Conservation (phyloP, 2,329 filamentous ascomycete genomes). For the Xylariaceae sp. region DNA sequence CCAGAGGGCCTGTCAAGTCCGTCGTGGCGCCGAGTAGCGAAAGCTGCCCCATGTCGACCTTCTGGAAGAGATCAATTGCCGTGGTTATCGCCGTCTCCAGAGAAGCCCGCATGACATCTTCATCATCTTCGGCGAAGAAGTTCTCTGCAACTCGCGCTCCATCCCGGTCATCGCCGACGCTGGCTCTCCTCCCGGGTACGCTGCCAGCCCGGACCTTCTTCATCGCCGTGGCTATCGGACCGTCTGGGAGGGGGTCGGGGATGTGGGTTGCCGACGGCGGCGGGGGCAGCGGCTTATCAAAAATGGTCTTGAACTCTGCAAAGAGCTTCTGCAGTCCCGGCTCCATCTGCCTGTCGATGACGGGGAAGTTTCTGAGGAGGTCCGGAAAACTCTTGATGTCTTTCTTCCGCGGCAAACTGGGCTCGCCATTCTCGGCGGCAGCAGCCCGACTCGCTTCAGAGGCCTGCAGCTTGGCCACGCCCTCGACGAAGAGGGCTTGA, state of each 20-base stretch:
- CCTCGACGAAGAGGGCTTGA: constrained; percentile 55
- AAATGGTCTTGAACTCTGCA: constrained; percentile 77
- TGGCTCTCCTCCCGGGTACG: constrained; percentile 31
- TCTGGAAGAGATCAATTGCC: constrained; percentile 92
- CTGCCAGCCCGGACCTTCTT: constrained; percentile 52
- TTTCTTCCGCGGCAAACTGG: constrained; percentile 65
- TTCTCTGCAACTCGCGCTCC: constrained; percentile 51
- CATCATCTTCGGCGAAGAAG: constrained; percentile 80
- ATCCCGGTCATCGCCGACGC: constrained; percentile 33
- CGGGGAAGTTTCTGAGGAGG: constrained; percentile 82
- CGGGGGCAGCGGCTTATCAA: constrained; percentile 78
- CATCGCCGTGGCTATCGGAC: constrained; percentile 50
- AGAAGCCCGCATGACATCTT: constrained; percentile 81
- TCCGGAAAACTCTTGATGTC: constrained; percentile 89
- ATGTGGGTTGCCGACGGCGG: constrained; percentile 59
- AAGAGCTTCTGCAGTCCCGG: constrained; percentile 84
- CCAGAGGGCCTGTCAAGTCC: constrained; percentile 82
- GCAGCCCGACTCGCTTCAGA: constrained; percentile 32
- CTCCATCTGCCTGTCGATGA: constrained; percentile 96
- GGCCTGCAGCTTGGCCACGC: constrained; percentile 36
- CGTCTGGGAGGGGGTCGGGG: constrained; percentile 53
- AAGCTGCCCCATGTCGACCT: constrained; percentile 91
- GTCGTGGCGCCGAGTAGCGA: constrained; percentile 89
- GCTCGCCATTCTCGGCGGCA: constrained; percentile 38
- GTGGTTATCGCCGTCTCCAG: constrained; percentile 88